Evolutionary conservation across 2,329 filamentous ascomycete species (phyloP).

Genomic region (Davidsoniella virescens): DNA sequence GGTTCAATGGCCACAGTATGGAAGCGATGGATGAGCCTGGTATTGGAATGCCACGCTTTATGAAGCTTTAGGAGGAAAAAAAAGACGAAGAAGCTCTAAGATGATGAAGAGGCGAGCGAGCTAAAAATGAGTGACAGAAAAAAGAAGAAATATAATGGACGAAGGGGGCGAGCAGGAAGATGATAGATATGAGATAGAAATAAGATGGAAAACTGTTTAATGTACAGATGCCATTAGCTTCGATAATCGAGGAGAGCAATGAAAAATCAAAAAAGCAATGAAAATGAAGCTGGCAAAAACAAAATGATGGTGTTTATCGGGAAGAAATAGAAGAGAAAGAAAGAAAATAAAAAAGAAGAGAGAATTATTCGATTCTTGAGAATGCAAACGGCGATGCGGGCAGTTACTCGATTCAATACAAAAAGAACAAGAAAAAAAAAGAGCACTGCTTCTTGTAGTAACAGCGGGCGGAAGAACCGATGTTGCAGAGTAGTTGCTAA

Average conservation of each 20-base stretch:
- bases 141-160: background rate
- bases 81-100: too few species aligned
- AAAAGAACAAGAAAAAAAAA: background rate
- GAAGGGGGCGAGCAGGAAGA: background rate
- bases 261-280: too few species aligned
- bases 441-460: background rate
- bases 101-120: too few species aligned
- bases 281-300: too few species aligned
- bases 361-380: constrained; percentile 1
- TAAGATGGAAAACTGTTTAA: constrained; percentile 15
- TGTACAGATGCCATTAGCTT: constrained; percentile 19
- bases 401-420: too few species aligned
- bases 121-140: background rate
- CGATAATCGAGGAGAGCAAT: too few species aligned
- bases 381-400: too few species aligned
- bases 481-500: background rate
- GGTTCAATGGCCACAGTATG: too few species aligned
- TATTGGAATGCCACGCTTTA: too few species aligned
- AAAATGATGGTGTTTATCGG: background rate
- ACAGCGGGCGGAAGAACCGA: background rate
- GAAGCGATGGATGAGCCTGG: too few species aligned
- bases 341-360: constrained; percentile 11
- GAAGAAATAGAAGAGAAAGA: background rate
- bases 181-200: constrained; percentile 1
- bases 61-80: too few species aligned